Conservation (phyloP, 2,329 filamentous ascomycete species). For the Aspergillus latus region DNA sequence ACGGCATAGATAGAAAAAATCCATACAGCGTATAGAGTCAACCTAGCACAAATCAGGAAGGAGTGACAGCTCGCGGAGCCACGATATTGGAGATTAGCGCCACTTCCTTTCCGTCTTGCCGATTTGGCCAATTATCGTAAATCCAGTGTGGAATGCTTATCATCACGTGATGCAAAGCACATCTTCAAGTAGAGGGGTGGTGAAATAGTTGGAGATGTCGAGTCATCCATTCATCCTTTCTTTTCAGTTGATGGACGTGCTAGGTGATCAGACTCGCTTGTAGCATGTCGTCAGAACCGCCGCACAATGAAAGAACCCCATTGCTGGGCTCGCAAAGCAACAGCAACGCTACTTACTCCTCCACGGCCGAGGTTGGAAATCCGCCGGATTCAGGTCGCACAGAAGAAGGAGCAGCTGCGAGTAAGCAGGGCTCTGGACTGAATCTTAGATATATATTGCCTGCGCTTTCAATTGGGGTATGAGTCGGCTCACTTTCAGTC, state of each 20-base stretch:
- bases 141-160: not conserved
- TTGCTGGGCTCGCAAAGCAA: slow-evolving; percentile 40
- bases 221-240: not conserved
- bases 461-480: slow-evolving; percentile 62
- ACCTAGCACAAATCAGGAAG: not conserved
- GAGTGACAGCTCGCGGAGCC: not conserved
- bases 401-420: slow-evolving; percentile 19
- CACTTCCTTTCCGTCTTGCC: not conserved
- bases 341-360: slow-evolving; percentile 20
- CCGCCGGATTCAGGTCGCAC: slow-evolving; percentile 16
- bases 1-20: slow-evolving; percentile 3
- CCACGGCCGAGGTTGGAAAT: slow-evolving; percentile 26
- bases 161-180: slow-evolving; percentile 5
- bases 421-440: slow-evolving; percentile 43
- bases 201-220: not conserved
- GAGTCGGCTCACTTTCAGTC: slow-evolving; percentile 21
- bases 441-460: slow-evolving; percentile 60
- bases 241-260: slow-evolving; percentile 6
- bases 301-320: slow-evolving; percentile 46
- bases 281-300: slow-evolving; percentile 26
- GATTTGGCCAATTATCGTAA: slow-evolving; percentile 1
- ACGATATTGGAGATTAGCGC: not conserved
- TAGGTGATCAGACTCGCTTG: slow-evolving; percentile 2
- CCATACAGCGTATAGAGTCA: not conserved
- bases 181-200: slow-evolving; percentile 1